A percentile compares a stretch with the other conserved stretches of the same genome.
Evolutionary conservation across 257 asterid genomes (phyloP).

Genomic region (Salvia hispanica): DNA sequence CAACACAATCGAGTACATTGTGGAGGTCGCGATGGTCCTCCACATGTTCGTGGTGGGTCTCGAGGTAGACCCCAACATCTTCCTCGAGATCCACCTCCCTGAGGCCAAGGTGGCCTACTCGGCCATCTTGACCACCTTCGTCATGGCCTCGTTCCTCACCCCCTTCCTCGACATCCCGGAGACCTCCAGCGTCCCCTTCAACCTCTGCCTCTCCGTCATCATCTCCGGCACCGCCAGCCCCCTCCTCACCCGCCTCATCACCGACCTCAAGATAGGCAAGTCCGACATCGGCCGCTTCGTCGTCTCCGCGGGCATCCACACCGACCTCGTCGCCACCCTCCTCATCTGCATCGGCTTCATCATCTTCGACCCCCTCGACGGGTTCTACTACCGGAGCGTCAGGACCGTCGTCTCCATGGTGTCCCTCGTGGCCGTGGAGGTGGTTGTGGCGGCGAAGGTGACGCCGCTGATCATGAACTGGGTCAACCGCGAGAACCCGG

Average conservation of each 20-base stretch:
- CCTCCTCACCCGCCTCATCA: constrained; percentile 59
- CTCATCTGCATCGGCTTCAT: constrained; percentile 62
- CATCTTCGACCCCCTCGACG: constrained; percentile 52
- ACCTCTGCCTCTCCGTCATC: constrained; percentile 59
- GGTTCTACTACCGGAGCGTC: constrained; percentile 37
- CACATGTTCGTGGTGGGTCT: constrained; percentile 90
- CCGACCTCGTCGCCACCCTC: constrained; percentile 61
- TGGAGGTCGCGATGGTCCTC: constrained; percentile 82
- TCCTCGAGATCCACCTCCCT: constrained; percentile 57
- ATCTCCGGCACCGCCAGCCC: constrained; percentile 76
- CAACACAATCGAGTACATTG: constrained; percentile 58
- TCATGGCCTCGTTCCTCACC: constrained; percentile 52
- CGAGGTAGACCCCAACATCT: constrained; percentile 79
- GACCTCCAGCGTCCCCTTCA: constrained; percentile 45
- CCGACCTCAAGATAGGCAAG: constrained; percentile 82
- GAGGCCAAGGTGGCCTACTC: constrained; percentile 83
- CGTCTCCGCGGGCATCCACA: constrained; percentile 71
- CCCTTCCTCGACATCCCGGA: constrained; percentile 53
- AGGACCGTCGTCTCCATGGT: constrained; percentile 36
- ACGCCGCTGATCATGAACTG: constrained; percentile 76
- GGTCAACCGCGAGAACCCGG: constrained; percentile 88
- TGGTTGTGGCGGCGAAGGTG: constrained; percentile 56
- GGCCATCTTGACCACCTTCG: constrained; percentile 63
- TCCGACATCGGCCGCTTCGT: constrained; percentile 93
- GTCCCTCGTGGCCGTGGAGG: constrained; percentile 43